Percentiles rank a stretch among this genome's conserved stretches.
These are phyloP conservation scores for Brassica carinata DNA, from an alignment of 345 rosid species.

Conservation along the genomic window DNA sequence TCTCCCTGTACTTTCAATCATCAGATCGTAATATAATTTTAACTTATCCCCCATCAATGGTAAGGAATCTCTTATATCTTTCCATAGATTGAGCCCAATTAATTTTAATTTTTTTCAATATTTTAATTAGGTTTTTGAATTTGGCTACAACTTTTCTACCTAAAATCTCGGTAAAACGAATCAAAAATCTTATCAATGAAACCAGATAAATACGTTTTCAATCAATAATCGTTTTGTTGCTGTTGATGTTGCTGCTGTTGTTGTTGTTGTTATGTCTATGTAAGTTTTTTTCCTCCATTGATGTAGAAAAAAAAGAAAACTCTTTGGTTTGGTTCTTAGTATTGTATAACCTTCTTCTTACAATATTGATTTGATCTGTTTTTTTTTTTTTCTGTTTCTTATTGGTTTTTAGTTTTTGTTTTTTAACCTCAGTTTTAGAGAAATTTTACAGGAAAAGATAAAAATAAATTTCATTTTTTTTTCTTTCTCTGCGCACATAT, in stretches of 20 bases:
- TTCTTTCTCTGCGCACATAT: not conserved
- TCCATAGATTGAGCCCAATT: not conserved
- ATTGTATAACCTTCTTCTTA: not conserved
- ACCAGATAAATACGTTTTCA: not conserved
- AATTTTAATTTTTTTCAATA: not conserved
- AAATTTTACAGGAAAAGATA: not conserved
- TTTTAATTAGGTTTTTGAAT: not conserved
- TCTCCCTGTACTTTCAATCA: not conserved
- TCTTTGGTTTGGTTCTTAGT: not conserved
- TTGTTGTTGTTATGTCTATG: not conserved
- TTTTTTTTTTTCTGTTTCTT: not conserved
- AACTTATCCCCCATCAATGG: conserved; percentile 38
- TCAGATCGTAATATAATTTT: conserved; percentile 39
- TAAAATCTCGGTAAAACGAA: not conserved
- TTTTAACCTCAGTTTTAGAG: not conserved
- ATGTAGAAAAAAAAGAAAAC: not conserved
- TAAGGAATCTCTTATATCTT: conserved; percentile 33
- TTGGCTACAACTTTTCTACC: not conserved
- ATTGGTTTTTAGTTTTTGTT: not conserved
- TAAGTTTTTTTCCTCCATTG: conserved; percentile 10
- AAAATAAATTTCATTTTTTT: not conserved
- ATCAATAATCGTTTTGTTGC: not conserved
- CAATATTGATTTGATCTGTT: conserved; percentile 2
- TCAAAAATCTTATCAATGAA: not conserved
- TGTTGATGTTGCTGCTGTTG: not conserved